These are phyloP conservation scores for Kodamaea neixiangensis DNA, from an alignment of 805 yeast genomes.

Conservation along the genomic window DNA sequence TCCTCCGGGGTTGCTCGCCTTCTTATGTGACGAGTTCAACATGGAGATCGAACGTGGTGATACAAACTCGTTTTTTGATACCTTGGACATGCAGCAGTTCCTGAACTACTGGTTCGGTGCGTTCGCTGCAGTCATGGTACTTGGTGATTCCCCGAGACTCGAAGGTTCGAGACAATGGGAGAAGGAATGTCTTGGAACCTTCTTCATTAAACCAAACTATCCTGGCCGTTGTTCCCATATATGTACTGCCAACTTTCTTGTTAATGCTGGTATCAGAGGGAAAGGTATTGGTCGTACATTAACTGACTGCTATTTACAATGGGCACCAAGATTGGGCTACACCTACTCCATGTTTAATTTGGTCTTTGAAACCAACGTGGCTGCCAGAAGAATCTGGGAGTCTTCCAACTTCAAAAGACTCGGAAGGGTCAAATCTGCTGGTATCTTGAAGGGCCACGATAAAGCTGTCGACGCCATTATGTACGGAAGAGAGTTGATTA, in stretches of 20 bases:
- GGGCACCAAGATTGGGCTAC: conserved; percentile 91
- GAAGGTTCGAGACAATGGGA: conserved; percentile 77
- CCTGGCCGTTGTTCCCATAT: conserved; percentile 93
- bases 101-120: conserved; percentile 86
- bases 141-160: conserved; percentile 65
- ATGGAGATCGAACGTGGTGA: conserved; percentile 90
- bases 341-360: conserved; percentile 81
- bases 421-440: conserved; percentile 86
- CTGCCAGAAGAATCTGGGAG: conserved; percentile 80
- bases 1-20: conserved; percentile 77
- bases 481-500: conserved; percentile 78
- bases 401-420: conserved; percentile 71
- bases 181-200: conserved; percentile 87
- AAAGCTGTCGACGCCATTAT: conserved; percentile 84
- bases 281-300: conserved; percentile 88
- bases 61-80: conserved; percentile 82
- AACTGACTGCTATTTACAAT: conserved; percentile 79
- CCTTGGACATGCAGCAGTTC: conserved; percentile 73
- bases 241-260: conserved; percentile 86
- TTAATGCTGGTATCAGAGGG: conserved; percentile 89
- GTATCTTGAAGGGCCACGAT: conserved; percentile 80
- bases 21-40: conserved; percentile 88
- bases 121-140: conserved; percentile 72
- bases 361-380: conserved; percentile 84
- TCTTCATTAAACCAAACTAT: conserved; percentile 81